Conservation (phyloP, 78 protist species). For the Protostelium mycophagum region DNA sequence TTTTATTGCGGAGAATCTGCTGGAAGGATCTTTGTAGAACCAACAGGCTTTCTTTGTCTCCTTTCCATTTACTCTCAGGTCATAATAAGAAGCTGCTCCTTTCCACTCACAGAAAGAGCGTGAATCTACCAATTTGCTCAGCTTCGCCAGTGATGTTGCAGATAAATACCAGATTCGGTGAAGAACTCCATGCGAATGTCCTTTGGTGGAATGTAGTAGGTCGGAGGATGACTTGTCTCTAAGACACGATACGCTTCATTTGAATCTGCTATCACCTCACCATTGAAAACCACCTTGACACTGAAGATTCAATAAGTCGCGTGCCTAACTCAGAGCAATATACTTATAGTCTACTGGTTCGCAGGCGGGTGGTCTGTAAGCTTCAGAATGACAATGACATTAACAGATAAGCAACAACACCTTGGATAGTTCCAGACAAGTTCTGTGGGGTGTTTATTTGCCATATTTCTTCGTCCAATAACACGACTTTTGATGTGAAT, state of each 20-base stretch:
- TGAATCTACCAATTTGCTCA: neutral
- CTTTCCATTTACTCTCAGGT: neutral
- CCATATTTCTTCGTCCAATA: no score
- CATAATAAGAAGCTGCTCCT: neutral
- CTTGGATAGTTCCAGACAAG: neutral
- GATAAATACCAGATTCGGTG: neutral
- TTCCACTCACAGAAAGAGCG: neutral
- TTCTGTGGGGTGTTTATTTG: neutral
- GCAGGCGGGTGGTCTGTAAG: neutral
- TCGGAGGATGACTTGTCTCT: neutral
- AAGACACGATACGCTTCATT: neutral
- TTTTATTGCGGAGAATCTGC: neutral
- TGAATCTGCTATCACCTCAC: neutral
- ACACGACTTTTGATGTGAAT: no score
- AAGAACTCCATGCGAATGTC: neutral
- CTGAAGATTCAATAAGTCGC: neutral
- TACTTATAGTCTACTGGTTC: neutral
- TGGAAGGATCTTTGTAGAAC: neutral
- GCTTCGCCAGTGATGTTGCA: neutral
- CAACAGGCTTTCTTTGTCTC: neutral
- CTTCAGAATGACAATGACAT: no score
- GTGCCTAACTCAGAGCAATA: neutral
- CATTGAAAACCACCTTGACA: neutral
- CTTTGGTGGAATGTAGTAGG: neutral
- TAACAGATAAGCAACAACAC: neutral